Conservation (phyloP, 768 basidiomycete genomes). For the Boletus rubropictus region DNA sequence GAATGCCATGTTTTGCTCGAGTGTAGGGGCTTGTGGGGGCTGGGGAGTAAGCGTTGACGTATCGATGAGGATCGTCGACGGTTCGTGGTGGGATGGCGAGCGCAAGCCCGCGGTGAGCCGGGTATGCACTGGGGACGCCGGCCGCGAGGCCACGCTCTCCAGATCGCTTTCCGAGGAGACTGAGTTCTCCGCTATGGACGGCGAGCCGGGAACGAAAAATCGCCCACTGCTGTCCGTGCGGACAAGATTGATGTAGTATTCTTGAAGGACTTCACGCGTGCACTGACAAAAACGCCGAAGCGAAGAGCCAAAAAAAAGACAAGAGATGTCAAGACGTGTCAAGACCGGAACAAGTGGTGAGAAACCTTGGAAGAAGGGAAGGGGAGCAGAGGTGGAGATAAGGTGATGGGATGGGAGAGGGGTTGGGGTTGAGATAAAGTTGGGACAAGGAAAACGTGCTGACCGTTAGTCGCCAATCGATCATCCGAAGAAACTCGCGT, state of each 20-base stretch:
- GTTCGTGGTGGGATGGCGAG: constrained; percentile 26
- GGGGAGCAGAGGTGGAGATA: neutral
- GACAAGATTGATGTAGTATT: constrained; percentile 92
- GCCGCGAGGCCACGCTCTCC: constrained; percentile 48
- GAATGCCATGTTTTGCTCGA: constrained; percentile 84
- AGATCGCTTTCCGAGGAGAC: constrained; percentile 48
- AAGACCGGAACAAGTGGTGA: constrained; percentile 16
- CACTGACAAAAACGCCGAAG: constrained; percentile 45
- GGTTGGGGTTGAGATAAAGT: constrained; percentile 1
- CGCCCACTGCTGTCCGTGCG: constrained; percentile 68
- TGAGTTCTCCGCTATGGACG: constrained; percentile 37
- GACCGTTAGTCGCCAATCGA: constrained; percentile 94
- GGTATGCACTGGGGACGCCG: constrained; percentile 42
- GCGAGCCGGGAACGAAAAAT: constrained; percentile 47
- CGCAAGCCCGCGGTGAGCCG: constrained; percentile 24
- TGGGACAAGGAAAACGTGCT: constrained; percentile 37
- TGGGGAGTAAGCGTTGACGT: constrained; percentile 37
- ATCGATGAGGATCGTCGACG: constrained; percentile 36
- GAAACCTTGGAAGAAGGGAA: neutral
- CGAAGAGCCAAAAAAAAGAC: neutral
- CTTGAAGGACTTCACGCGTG: constrained; percentile 83
- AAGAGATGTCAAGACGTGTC: constrained; percentile 15
- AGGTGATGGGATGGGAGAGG: constrained; percentile 5
- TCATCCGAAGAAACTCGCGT: constrained; percentile 84
- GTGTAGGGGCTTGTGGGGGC: constrained; percentile 53